phyloP scores from a whole-genome alignment of 176 grass and related monocot species.

The Musa acuminata region DNA sequence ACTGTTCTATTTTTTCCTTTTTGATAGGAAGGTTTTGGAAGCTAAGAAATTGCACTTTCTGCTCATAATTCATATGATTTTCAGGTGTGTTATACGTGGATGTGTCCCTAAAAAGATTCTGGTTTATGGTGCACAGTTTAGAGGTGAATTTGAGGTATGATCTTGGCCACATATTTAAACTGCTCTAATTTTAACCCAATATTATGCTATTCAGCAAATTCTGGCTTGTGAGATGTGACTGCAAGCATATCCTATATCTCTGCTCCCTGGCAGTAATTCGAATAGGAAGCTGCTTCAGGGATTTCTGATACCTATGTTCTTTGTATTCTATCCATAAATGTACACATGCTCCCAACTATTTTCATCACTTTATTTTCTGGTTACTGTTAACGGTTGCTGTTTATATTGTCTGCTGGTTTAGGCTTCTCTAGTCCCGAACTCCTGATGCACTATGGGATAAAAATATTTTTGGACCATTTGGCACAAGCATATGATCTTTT shows the following conservation, averaged over 20 bases:
- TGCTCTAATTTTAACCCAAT: not conserved
- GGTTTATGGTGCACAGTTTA: slow-evolving; percentile 73
- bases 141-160: slow-evolving; percentile 79
- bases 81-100: slow-evolving; percentile 89
- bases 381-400: too few relatives aligned
- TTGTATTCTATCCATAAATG: not conserved
- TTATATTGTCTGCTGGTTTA: too few relatives aligned
- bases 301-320: not conserved
- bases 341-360: too few relatives aligned
- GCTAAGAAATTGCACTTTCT: too few relatives aligned
- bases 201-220: not conserved
- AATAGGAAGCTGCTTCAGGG: not conserved
- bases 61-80: not conserved
- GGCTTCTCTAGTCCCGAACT: too few relatives aligned
- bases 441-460: too few relatives aligned
- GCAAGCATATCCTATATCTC: not conserved
- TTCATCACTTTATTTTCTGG: too few relatives aligned
- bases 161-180: not conserved
- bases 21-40: slow-evolving; percentile 1
- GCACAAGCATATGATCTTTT: too few relatives aligned
- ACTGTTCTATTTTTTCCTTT: not conserved
- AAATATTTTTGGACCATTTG: too few relatives aligned
- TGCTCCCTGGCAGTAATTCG: not conserved
- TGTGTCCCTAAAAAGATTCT: slow-evolving; percentile 97
- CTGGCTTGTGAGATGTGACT: not conserved